Evolutionary conservation across 1,284 basidiomycete genomes (phyloP), one percentile per base, ranked within the genome.

Genomic region (Apiotrichum porosum): DNA sequence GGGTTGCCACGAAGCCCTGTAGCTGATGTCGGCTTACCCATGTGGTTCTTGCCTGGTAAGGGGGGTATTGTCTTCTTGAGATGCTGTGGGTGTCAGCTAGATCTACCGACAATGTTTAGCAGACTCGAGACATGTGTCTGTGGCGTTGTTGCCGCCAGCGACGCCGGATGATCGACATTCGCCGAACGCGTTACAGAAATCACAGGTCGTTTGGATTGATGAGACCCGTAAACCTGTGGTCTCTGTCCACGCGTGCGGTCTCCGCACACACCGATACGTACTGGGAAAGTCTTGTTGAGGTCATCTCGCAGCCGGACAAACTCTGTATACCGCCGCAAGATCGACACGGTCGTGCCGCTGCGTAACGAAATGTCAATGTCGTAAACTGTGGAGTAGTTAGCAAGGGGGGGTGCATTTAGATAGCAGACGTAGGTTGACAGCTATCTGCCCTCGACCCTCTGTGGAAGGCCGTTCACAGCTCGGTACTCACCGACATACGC

Each of bases 401-500:
- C 39, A 22, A 3, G 21, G 3, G 24, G n/a, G n/a, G 8, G 18
- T 22, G 19, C 23, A 12, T 28, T 34, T 9, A 41, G 14, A 34
- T 14, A 26, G 17, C 3, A 28, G 18, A 8, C 4, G 24, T 19
- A 13, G n/a, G n/a, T n/a, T n/a, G n/a, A n/a, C n/a, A n/a, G n/a
- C n/a, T n/a, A n/a, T n/a, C n/a, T n/a, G n/a, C n/a, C n/a, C n/a
- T n/a, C n/a, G n/a, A n/a, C n/a, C n/a, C n/a, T n/a, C n/a, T n/a
- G n/a, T n/a, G n/a, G n/a, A n/a, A n/a, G n/a, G n/a, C n/a, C n/a
- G n/a, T n/a, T n/a, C n/a, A n/a, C n/a, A n/a, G n/a, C n/a, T n/a
- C n/a, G n/a, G n/a, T 6, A 62, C 65, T 49, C 56, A 70, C 68
- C 68, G 12, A 71, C 66, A 62, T 71, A 71, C 10, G 69, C 66